Evolutionary conservation across 129 eudicot species (phyloP).

Genomic region (Escallonia rubra): DNA sequence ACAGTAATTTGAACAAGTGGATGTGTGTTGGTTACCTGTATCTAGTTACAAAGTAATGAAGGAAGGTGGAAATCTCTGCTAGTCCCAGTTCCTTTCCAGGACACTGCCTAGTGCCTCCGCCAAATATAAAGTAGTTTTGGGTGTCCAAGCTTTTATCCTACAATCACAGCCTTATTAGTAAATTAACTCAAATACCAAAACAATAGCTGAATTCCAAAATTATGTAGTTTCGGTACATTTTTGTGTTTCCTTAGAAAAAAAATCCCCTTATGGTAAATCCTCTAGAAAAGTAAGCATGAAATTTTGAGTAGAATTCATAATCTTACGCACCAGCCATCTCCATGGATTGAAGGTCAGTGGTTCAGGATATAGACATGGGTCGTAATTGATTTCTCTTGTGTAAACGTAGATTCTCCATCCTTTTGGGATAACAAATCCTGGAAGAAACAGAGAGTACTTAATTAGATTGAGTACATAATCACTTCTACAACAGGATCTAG

Average conservation of each 20-base stretch:
- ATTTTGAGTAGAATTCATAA: not conserved
- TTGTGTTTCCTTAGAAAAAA: no score
- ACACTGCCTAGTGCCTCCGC: slow-evolving; percentile 92
- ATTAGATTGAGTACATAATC: slow-evolving; percentile 1
- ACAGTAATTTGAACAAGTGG: not conserved
- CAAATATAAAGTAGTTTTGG: slow-evolving; percentile 68
- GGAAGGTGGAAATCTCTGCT: slow-evolving; percentile 82
- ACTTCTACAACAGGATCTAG: not conserved
- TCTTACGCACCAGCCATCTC: slow-evolving; percentile 84
- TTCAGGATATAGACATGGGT: slow-evolving; percentile 70
- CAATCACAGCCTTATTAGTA: slow-evolving; percentile 13
- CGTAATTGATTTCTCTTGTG: slow-evolving; percentile 81
- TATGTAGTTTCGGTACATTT: no score
- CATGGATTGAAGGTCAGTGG: slow-evolving; percentile 82
- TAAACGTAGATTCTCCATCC: slow-evolving; percentile 98
- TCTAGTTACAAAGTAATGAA: slow-evolving; percentile 82
- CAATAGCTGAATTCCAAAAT: not conserved
- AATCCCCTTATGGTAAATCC: no score
- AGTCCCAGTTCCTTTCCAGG: slow-evolving; percentile 94
- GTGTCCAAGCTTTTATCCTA: slow-evolving; percentile 65
- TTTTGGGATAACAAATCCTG: slow-evolving; percentile 76
- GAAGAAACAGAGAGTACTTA: slow-evolving; percentile 13
- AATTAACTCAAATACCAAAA: not conserved
- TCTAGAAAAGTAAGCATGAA: no score
- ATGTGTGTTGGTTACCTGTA: slow-evolving; percentile 42